Evolutionary conservation across 1,139 yeast species (phyloP), one percentile per base, ranked within the genome.

Genomic region (Candida sojae): DNA sequence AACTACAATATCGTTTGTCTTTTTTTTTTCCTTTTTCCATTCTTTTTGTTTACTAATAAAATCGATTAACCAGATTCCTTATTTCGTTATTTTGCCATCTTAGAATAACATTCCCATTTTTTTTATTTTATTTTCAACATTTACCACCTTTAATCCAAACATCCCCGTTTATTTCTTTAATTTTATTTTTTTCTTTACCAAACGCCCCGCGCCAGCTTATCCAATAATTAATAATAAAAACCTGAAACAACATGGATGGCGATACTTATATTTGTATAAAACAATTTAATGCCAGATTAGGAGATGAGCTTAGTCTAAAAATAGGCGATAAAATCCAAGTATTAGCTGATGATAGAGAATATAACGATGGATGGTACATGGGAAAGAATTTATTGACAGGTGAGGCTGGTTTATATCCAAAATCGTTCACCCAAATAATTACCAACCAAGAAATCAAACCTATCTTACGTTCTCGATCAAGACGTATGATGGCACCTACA

Each of bases 311-410:
- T 43, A 82, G 85, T 42, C 75, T 93, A 54, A 77, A 75, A 44
- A 82, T 87, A 26, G 98, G 98, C 26, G 98, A 93, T 60, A 85
- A 83, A 55, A 79, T 95, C 48, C 95, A 91, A 64, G 91, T 93
- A 12, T 79, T 95, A 28, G 90, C 96, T 39, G 97, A 91, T 64
- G 99, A 93, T 67, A 81, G 85, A 53, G 97, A 89, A 60, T 93
- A 88, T 66, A 88, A 89, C 57, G 99, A 93, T 65, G 98, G 98
- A n/a, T 93, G 99, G 99, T 93, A 86, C 61, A 73, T 73, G 86
- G 97, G 98, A 8, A 84, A 85, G 53, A 91, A 92, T 57, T 64
- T 88, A 47, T 63, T 79, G 43, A 84, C 92, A 0, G 80, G 80
- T 44, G 79, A 81, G 50, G 91, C 88, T 9, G 99, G 99, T 0